phyloP scores from a whole-genome alignment of 2,329 filamentous ascomycete genomes.

The Cladophialophora psammophila region DNA sequence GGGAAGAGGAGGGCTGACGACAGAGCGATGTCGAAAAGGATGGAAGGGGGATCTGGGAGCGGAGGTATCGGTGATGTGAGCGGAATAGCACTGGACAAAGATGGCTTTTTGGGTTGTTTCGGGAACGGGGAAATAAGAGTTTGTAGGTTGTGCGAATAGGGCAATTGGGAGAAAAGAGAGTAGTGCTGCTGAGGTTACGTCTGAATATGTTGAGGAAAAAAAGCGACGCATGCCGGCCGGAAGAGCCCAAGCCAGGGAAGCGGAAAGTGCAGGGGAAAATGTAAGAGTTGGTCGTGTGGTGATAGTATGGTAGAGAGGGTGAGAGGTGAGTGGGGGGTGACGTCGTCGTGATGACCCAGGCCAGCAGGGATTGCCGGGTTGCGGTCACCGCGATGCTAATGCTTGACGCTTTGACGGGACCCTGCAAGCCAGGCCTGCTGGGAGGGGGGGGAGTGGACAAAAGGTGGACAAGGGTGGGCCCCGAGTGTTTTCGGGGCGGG shows the following conservation, averaged over 20 bases:
- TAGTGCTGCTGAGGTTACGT: conserved; percentile 22
- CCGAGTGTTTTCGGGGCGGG: background rate
- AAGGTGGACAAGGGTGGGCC: conserved; percentile 5
- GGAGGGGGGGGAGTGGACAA: no score
- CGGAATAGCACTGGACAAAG: conserved; percentile 15
- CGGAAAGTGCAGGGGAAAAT: conserved; percentile 22
- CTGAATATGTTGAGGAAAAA: conserved; percentile 23
- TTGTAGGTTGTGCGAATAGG: conserved; percentile 16
- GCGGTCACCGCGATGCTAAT: conserved; percentile 3
- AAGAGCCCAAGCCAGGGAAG: conserved; percentile 12
- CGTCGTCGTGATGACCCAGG: conserved; percentile 10
- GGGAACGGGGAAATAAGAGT: conserved; percentile 14
- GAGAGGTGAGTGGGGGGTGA: conserved; percentile 7
- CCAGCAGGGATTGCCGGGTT: conserved; percentile 3
- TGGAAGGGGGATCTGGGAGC: conserved; percentile 30
- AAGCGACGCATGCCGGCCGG: conserved; percentile 18
- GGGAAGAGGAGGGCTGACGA: conserved; percentile 25
- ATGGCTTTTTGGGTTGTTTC: conserved; percentile 23
- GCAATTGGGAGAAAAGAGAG: conserved; percentile 20
- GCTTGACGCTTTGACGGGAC: no score
- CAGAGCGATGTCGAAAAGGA: conserved; percentile 27
- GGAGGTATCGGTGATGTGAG: conserved; percentile 29
- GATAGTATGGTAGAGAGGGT: conserved; percentile 1
- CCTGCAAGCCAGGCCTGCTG: no score
- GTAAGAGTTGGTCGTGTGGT: conserved; percentile 13